Evolutionary conservation across 2,329 filamentous ascomycete species (phyloP), one percentile per base, ranked within the genome.

Genomic region (Monosporascus sp.): DNA sequence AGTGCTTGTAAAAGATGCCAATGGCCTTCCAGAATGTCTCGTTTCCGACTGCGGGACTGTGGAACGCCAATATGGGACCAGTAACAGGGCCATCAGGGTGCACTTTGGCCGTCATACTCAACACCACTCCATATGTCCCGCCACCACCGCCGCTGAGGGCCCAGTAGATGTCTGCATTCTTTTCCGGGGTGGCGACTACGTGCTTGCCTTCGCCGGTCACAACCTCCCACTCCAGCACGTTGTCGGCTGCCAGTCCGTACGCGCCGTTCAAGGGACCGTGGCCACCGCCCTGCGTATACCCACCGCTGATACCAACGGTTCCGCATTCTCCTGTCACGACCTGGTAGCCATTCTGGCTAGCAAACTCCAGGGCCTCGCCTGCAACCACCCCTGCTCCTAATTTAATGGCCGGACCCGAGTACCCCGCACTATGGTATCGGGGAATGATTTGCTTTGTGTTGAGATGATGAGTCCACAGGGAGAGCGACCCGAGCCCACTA

Each of bases 51-150:
- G 35, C 7, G 7, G 35, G 16, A 16, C 7, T 7, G 35, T 37
- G 7, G 35, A 37, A 37, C 35, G 35, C 35, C 16, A 37, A 16
- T 16, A 7, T 37, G 7, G 35, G 7, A 7, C 35, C 35, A 7
- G 7, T 16, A 37, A 37, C 53, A 35, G 61, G 60, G 35, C 35
- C 35, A 7, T 37, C 35, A 7, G 35, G 7, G 35, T 37, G 16
- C 16, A 37, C 16, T 16, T 37, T 37, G 35, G 7, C 7, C 35
- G 35, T 37, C 7, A 37, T 37, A 16, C 35, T 37, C 7, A 37
- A 16, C 35, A 37, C 35, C 7, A 37, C 35, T 7, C 35, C 35
- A 7, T 16, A 37, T 7, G 16, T 16, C 7, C 35, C 35, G 35
- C 7, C 7, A 37, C 35, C 35, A 16, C 35, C 35, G 35, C 35